phyloP scores from a whole-genome alignment of 2,329 filamentous ascomycete genomes.

The Fusarium euwallaceae region DNA sequence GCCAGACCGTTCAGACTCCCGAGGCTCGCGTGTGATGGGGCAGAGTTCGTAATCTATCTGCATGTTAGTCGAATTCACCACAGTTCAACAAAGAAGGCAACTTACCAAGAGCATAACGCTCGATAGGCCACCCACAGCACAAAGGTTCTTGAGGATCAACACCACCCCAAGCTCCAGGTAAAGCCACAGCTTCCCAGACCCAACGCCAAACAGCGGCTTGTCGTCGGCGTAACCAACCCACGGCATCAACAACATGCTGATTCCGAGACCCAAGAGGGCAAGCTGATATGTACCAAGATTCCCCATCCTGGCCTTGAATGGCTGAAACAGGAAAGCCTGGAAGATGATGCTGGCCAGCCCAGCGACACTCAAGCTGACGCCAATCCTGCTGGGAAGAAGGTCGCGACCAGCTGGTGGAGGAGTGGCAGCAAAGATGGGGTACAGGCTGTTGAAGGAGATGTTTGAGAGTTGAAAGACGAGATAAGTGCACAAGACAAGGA shows the following conservation, averaged over 20 bases:
- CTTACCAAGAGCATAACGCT: slow-evolving; percentile 88
- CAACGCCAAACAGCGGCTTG: slow-evolving; percentile 67
- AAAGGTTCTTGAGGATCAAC: slow-evolving; percentile 89
- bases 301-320: slow-evolving; percentile 81
- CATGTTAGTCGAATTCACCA: slow-evolving; percentile 1
- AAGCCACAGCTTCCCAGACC: slow-evolving; percentile 76
- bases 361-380: slow-evolving; percentile 85
- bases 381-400: slow-evolving; percentile 83
- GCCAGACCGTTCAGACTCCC: slow-evolving; percentile 94
- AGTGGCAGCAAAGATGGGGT: slow-evolving; percentile 90
- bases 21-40: slow-evolving; percentile 85
- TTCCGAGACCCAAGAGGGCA: slow-evolving; percentile 81
- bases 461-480: slow-evolving; percentile 95
- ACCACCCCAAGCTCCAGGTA: slow-evolving; percentile 85
- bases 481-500: slow-evolving; percentile 86
- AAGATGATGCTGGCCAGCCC: slow-evolving; percentile 90
- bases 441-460: slow-evolving; percentile 94
- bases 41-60: slow-evolving; percentile 88
- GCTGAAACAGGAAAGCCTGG: slow-evolving; percentile 87
- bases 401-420: slow-evolving; percentile 80
- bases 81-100: not conserved
- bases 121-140: slow-evolving; percentile 88
- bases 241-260: slow-evolving; percentile 89
- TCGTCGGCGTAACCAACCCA: slow-evolving; percentile 84
- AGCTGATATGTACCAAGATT: slow-evolving; percentile 88